These are phyloP conservation scores for Irpex sp. DNA, from an alignment of 1,284 basidiomycete genomes.

Conservation along the genomic window DNA sequence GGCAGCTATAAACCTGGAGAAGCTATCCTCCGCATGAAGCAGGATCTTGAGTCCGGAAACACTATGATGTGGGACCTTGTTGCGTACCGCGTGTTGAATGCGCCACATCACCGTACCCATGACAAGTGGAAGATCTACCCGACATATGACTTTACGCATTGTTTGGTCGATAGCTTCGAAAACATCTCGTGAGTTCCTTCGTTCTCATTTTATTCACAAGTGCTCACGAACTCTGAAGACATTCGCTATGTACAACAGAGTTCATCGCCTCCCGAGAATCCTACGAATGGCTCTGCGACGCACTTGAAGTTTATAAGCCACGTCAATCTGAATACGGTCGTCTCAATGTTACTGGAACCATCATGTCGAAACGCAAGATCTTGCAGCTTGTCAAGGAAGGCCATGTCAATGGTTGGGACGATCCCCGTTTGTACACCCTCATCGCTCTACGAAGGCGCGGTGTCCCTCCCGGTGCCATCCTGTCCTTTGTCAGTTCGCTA, in stretches of 20 bases:
- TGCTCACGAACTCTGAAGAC: constrained; percentile 44
- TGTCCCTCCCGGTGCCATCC: constrained; percentile 92
- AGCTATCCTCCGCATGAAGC: constrained; percentile 96
- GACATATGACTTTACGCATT: constrained; percentile 99
- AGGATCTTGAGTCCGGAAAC: constrained; percentile 90
- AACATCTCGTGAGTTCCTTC: constrained; percentile 83
- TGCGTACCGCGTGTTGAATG: constrained; percentile 90
- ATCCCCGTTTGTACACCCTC: constrained; percentile 97
- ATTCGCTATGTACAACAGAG: constrained; percentile 96
- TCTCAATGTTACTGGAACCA: constrained; percentile 90
- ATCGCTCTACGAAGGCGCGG: constrained; percentile 94
- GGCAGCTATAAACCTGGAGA: constrained; percentile 90
- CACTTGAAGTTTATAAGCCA: constrained; percentile 96
- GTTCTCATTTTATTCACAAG: neutral
- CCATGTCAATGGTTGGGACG: constrained; percentile 93
- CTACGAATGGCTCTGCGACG: constrained; percentile 99
- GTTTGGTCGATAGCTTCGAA: constrained; percentile 97
- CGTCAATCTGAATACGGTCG: constrained; percentile 97
- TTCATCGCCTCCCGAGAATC: constrained; percentile 97
- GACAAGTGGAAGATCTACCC: constrained; percentile 95
- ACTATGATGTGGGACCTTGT: constrained; percentile 99
- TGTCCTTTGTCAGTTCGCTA: constrained; percentile 88
- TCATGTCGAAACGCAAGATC: constrained; percentile 98
- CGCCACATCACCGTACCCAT: constrained; percentile 91
- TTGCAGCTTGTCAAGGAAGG: constrained; percentile 83